These are phyloP conservation scores for Bipolaris sorokiniana DNA, from an alignment of 2,329 filamentous ascomycete species.

Conservation along the genomic window DNA sequence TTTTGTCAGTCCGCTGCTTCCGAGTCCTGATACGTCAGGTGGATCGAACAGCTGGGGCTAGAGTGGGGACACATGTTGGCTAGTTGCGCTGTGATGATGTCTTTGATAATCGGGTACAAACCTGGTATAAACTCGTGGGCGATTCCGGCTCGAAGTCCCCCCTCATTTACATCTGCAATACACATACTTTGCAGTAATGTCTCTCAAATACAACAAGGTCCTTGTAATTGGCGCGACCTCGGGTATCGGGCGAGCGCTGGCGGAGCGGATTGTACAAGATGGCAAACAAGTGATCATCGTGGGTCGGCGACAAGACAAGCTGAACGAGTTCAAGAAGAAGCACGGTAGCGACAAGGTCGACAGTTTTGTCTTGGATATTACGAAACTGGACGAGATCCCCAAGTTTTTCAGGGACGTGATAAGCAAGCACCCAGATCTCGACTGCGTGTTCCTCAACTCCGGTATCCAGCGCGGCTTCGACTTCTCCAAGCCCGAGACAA, in stretches of 20 bases:
- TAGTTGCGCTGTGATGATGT: slow-evolving; percentile 9
- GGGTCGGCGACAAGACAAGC: slow-evolving; percentile 59
- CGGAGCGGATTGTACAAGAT: slow-evolving; percentile 56
- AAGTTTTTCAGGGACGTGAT: slow-evolving; percentile 53
- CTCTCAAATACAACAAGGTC: slow-evolving; percentile 59
- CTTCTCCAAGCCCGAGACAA: slow-evolving; percentile 56
- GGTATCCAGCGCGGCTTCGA: slow-evolving; percentile 60
- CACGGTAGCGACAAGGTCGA: slow-evolving; percentile 56
- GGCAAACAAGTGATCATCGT: slow-evolving; percentile 57
- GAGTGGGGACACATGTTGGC: slow-evolving; percentile 1
- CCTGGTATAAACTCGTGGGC: slow-evolving; percentile 3
- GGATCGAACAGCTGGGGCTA: neutral
- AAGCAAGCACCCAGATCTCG: slow-evolving; percentile 57
- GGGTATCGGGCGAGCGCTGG: slow-evolving; percentile 59
- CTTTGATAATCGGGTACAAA: neutral
- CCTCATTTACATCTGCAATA: neutral
- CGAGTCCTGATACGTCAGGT: neutral
- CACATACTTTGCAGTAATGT: slow-evolving; percentile 40
- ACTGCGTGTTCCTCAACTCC: slow-evolving; percentile 60
- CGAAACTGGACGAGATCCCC: slow-evolving; percentile 56
- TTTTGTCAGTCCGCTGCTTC: slow-evolving; percentile 1
- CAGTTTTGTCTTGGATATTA: slow-evolving; percentile 58
- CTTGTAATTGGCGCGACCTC: slow-evolving; percentile 62
- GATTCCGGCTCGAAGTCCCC: neutral
- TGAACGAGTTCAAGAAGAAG: slow-evolving; percentile 56